Evolutionary conservation across 805 yeast species (phyloP), one percentile per base, ranked within the genome.

Genomic region (Blastobotrys terrestris): DNA sequence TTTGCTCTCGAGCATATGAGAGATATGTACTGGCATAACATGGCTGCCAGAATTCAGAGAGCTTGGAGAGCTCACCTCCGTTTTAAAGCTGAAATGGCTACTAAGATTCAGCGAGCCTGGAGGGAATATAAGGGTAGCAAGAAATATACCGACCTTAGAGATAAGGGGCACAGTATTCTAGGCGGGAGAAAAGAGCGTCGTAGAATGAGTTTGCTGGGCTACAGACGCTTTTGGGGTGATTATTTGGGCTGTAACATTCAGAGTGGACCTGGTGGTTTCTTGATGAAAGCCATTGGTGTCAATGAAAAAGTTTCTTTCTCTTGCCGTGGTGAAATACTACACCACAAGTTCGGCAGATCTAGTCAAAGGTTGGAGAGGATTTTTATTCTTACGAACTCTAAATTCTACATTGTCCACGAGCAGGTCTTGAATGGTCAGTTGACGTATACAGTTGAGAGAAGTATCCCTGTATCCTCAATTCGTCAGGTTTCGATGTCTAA

Each of bases 21-120:
- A 68, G 99, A 94, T 63, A 86, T 84, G 72, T 94, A 90, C 67
- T 94, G 99, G 98, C 92, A 89, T 64, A 88, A 87, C 61, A 94
- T 94, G 95, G 99, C 99, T 3, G 91, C 96, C 2, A 81, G 95
- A 62, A 92, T 94, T 61, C 99, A 94, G 74, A 81, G 97, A 59
- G 98, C 99, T 2, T 90, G 97, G 87, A 80, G 99, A 73, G 77
- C 87, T 62, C 87, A 85, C 65, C 72, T 83, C 56, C 83, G 82
- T 68, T 78, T 87, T 64, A 84, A 91, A 72, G 85, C 84, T 53
- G 96, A 88, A 62, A 90, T 95, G 20, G 97, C 97, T 1, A 81
- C 79, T 54, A 78, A 76, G 50, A 81, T 89, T 44, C 97, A 91
- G 70, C 78, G 84, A 56, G 82, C 87, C 47, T 88, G 95, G 85